These are phyloP conservation scores for Chimonanthus salicifolius DNA, from an alignment of 164 flowering plant species.

Conservation along the genomic window DNA sequence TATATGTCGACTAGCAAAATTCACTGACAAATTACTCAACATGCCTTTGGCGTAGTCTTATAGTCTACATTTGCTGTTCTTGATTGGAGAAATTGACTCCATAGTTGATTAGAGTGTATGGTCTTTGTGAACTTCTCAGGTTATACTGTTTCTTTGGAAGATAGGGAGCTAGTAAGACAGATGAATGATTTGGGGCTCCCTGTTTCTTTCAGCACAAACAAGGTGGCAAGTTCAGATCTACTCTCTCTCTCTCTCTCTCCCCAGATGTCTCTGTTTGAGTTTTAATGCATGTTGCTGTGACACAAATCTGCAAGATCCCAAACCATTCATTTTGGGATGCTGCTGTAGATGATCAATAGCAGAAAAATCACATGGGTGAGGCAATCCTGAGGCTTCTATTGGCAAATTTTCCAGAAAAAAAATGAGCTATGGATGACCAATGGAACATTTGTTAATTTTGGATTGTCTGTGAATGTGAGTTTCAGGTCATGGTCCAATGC, in stretches of 20 bases:
- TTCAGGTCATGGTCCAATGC: no score
- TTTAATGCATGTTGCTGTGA: no score
- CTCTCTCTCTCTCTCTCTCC: neutral
- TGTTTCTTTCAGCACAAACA: conserved; percentile 59
- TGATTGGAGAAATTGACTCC: neutral
- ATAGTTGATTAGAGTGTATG: neutral
- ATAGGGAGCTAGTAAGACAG: conserved; percentile 43
- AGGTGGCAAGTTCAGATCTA: conserved; percentile 31
- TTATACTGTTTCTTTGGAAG: conserved; percentile 26
- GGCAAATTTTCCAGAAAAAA: no score
- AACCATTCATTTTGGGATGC: no score
- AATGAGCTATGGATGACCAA: no score
- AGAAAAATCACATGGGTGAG: no score
- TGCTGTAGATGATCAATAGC: no score
- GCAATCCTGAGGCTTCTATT: no score
- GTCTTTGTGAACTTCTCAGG: conserved; percentile 23
- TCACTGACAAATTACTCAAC: neutral
- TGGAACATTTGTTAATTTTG: no score
- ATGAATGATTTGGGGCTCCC: conserved; percentile 84
- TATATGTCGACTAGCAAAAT: neutral
- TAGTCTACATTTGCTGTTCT: neutral
- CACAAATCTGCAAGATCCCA: no score
- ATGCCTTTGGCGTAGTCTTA: neutral
- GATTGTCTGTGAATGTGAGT: no score
- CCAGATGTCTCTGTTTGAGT: no score